Conservation (phyloP, 2,329 filamentous ascomycete species). For the Septoria linicola region DNA sequence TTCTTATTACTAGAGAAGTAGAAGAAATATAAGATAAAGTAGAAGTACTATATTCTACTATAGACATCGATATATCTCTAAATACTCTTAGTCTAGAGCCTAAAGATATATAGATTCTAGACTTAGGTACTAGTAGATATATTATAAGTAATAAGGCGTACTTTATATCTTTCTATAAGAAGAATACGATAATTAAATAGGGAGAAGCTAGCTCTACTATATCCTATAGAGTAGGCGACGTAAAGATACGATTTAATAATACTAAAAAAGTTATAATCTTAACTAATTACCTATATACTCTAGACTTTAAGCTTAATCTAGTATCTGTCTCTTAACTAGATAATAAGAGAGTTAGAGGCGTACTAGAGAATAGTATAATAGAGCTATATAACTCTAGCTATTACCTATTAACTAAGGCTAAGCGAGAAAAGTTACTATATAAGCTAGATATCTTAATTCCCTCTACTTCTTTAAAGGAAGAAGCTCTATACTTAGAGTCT, state of each 20-base stretch:
- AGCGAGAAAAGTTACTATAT: slow-evolving; percentile 6
- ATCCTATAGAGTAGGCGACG: background rate
- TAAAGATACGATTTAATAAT: slow-evolving; percentile 2
- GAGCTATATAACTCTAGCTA: slow-evolving; percentile 2
- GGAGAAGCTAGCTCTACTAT: background rate
- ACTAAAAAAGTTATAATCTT: slow-evolving; percentile 6
- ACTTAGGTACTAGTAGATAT: background rate
- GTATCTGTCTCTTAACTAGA: slow-evolving; percentile 10
- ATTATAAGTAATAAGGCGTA: slow-evolving; percentile 4
- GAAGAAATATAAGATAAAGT: background rate
- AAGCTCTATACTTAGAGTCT: slow-evolving; percentile 3
- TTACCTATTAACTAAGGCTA: slow-evolving; percentile 3
- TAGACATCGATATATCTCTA: background rate
- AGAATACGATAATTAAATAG: background rate
- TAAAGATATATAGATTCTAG: slow-evolving; percentile 1
- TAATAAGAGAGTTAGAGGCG: background rate
- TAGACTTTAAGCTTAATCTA: slow-evolving; percentile 6
- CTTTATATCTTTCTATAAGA: background rate
- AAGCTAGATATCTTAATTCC: slow-evolving; percentile 10
- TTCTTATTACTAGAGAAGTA: background rate
- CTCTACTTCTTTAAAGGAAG: background rate
- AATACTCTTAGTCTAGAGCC: background rate
- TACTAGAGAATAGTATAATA: slow-evolving; percentile 2
- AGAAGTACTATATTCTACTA: background rate
- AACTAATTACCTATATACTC: slow-evolving; percentile 10